These are phyloP conservation scores for Epichloe brachyelytri DNA, from an alignment of 2,329 filamentous ascomycete species.

Conservation along the genomic window DNA sequence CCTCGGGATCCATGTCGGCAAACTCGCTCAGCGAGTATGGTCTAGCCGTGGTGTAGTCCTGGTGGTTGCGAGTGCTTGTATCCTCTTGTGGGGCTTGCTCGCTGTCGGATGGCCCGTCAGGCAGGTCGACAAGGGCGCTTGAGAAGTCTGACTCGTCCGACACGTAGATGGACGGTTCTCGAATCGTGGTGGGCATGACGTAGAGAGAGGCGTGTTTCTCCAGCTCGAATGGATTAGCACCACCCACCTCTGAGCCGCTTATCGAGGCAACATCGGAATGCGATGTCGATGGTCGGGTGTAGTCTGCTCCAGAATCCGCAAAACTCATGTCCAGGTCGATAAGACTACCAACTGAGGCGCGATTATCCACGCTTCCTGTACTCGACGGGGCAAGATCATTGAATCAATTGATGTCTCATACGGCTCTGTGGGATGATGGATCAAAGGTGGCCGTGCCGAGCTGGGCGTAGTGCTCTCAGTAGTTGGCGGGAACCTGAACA, in stretches of 20 bases:
- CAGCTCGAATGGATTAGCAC: constrained; percentile 47
- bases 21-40: constrained; percentile 29
- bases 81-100: constrained; percentile 8
- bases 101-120: constrained; percentile 4
- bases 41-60: constrained; percentile 9
- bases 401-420: constrained; percentile 26
- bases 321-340: constrained; percentile 45
- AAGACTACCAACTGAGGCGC: constrained; percentile 31
- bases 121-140: constrained; percentile 20
- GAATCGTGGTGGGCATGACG: constrained; percentile 24
- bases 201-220: constrained; percentile 50
- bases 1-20: constrained; percentile 27
- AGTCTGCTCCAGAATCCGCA: constrained; percentile 36
- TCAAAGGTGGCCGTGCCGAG: constrained; percentile 28
- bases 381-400: constrained; percentile 28
- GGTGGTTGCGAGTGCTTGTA: constrained; percentile 4
- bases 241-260: constrained; percentile 41
- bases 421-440: constrained; percentile 41
- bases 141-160: constrained; percentile 44
- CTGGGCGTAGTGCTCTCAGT: constrained; percentile 17
- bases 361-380: constrained; percentile 21
- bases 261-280: constrained; percentile 46
- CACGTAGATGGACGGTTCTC: constrained; percentile 48
- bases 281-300: constrained; percentile 43
- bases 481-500: constrained; percentile 36